Evolutionary conservation across 1,284 basidiomycete genomes (phyloP).

Genomic region (Mycena sp.): DNA sequence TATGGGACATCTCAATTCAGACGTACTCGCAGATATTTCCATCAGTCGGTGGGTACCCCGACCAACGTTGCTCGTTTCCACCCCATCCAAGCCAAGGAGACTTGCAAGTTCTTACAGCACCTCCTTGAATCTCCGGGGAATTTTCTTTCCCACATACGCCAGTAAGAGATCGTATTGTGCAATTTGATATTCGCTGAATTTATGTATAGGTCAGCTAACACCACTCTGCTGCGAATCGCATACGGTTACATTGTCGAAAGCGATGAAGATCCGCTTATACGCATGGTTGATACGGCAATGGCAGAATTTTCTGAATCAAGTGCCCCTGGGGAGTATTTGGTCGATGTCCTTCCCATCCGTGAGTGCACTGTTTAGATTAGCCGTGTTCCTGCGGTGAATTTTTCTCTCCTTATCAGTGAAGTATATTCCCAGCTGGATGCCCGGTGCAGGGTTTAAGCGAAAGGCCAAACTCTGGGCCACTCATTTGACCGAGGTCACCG

Average conservation of each 20-base stretch:
- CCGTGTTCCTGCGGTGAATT: neutral
- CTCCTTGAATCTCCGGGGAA: conserved; percentile 34
- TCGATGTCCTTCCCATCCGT: conserved; percentile 47
- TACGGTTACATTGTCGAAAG: conserved; percentile 43
- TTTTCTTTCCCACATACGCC: conserved; percentile 30
- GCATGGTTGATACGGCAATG: conserved; percentile 31
- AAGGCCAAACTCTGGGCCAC: conserved; percentile 45
- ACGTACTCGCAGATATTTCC: conserved; percentile 29
- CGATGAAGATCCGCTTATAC: conserved; percentile 36
- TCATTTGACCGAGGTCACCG: conserved; percentile 31
- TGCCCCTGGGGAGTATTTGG: conserved; percentile 40
- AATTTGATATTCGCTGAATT: neutral
- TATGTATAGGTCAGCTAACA: conserved; percentile 38
- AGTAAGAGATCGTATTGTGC: conserved; percentile 16
- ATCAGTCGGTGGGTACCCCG: conserved; percentile 36
- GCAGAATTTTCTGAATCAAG: conserved; percentile 31
- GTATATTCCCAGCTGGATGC: conserved; percentile 55
- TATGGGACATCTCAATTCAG: conserved; percentile 34
- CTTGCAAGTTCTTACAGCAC: conserved; percentile 35
- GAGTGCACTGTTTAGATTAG: conserved; percentile 4
- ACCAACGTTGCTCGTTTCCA: conserved; percentile 28
- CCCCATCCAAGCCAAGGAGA: conserved; percentile 35
- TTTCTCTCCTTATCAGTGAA: too few species aligned
- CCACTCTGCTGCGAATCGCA: conserved; percentile 41
- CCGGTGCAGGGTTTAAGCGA: conserved; percentile 58